A percentile compares a stretch with the other conserved stretches of the same genome.
These are phyloP conservation scores for Scutellaria barbata DNA, from an alignment of 257 asterid species.

Conservation along the genomic window DNA sequence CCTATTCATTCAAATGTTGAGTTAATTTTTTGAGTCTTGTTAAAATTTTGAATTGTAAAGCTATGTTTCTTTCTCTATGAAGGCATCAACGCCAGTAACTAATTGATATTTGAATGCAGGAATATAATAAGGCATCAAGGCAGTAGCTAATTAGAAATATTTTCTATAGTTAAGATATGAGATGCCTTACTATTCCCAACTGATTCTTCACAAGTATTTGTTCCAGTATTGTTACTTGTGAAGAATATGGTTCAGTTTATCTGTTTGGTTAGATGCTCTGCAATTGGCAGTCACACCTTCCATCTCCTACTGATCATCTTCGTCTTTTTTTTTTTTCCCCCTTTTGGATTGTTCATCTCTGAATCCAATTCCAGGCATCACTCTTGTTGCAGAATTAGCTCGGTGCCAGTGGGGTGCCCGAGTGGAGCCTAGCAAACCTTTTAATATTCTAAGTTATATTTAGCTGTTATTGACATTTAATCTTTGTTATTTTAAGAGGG, in stretches of 20 bases:
- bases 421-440: too few species aligned
- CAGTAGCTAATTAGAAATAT: not conserved
- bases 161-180: constrained; percentile 4
- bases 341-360: constrained; percentile 2
- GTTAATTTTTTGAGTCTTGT: not conserved
- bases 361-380: not conserved
- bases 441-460: too few species aligned
- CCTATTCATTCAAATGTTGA: constrained; percentile 25
- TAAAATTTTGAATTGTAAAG: not conserved
- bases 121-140: not conserved
- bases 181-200: not conserved
- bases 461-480: too few species aligned
- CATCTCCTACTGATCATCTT: constrained; percentile 25
- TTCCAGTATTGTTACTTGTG: not conserved
- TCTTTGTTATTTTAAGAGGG: too few species aligned
- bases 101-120: not conserved
- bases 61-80: constrained; percentile 14
- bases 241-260: not conserved
- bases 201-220: not conserved
- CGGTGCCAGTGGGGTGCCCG: too few species aligned
- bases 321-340: not conserved
- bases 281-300: not conserved
- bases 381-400: too few species aligned
- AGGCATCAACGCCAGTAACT: constrained; percentile 2
- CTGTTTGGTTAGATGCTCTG: not conserved